These are phyloP conservation scores for Kwoniella dendrophila DNA, from an alignment of 768 basidiomycete species.

Conservation along the genomic window DNA sequence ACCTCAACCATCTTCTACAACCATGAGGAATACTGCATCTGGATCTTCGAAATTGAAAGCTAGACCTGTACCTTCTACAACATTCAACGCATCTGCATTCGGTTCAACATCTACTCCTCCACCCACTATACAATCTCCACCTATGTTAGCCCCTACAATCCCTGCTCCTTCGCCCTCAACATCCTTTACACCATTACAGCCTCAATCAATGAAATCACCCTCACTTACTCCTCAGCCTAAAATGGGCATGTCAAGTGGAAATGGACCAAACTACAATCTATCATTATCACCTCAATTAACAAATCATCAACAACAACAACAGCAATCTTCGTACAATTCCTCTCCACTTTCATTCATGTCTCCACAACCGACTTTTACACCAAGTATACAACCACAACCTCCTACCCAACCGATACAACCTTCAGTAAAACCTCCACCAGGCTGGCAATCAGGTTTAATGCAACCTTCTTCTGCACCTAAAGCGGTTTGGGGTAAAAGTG, in stretches of 20 bases:
- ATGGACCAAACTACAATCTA: constrained; percentile 51
- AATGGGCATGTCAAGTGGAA: neutral
- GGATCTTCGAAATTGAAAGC: constrained; percentile 41
- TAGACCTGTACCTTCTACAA: constrained; percentile 44
- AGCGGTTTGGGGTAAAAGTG: constrained; percentile 24
- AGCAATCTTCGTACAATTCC: constrained; percentile 10
- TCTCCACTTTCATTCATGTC: constrained; percentile 25
- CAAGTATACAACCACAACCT: constrained; percentile 8
- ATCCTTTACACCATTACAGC: constrained; percentile 6
- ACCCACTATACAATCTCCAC: constrained; percentile 7
- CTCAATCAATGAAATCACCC: constrained; percentile 4
- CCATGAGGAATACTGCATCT: constrained; percentile 11
- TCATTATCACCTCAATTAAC: constrained; percentile 40
- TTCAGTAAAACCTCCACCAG: constrained; percentile 42
- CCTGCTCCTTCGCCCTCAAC: constrained; percentile 11
- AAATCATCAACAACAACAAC: constrained; percentile 16
- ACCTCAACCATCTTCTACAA: neutral
- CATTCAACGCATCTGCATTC: constrained; percentile 50
- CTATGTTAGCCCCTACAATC: constrained; percentile 4
- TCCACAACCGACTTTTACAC: neutral
- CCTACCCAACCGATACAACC: constrained; percentile 2
- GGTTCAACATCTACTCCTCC: neutral
- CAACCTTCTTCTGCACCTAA: constrained; percentile 43
- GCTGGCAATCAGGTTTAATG: constrained; percentile 48
- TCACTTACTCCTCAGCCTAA: constrained; percentile 5